Percentiles rank a stretch among this genome's conserved stretches.
Conservation (phyloP, 2,329 filamentous ascomycete genomes). For the Lachnellula suecica region DNA sequence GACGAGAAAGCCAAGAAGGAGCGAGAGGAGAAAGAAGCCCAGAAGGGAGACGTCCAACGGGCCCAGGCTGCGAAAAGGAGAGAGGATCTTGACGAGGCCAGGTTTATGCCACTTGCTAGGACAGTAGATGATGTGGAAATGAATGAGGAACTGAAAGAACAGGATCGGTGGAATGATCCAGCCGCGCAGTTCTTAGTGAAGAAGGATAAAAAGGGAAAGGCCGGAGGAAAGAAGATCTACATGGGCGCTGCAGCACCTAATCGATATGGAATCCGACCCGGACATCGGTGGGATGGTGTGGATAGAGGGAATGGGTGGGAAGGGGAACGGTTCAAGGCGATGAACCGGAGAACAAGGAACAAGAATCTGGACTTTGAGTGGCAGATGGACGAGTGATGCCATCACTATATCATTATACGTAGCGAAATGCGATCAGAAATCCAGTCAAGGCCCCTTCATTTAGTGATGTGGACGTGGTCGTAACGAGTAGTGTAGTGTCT, state of each 20-base stretch:
- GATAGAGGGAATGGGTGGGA: slow-evolving; percentile 94
- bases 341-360: slow-evolving; percentile 74
- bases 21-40: slow-evolving; percentile 63
- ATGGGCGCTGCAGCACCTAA: slow-evolving; percentile 81
- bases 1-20: slow-evolving; percentile 69
- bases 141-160: slow-evolving; percentile 77
- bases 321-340: slow-evolving; percentile 83
- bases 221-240: slow-evolving; percentile 52
- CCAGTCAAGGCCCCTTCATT: no score
- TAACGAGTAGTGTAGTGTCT: no score
- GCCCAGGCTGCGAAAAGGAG: slow-evolving; percentile 63
- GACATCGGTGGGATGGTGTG: slow-evolving; percentile 95
- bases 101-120: slow-evolving; percentile 76
- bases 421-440: no score
- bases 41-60: slow-evolving; percentile 84
- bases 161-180: slow-evolving; percentile 89
- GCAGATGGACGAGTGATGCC: slow-evolving; percentile 84
- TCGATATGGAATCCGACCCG: slow-evolving; percentile 88
- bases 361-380: slow-evolving; percentile 85
- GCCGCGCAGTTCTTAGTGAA: slow-evolving; percentile 74
- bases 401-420: no score
- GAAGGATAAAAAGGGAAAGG: slow-evolving; percentile 31
- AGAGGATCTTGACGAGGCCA: slow-evolving; percentile 75
- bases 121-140: slow-evolving; percentile 81
- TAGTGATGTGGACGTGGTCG: no score